A percentile compares a stretch with the other conserved stretches of the same genome.
phyloP scores from a whole-genome alignment of 352 stramenopile species.

The Pythium monospermum region DNA sequence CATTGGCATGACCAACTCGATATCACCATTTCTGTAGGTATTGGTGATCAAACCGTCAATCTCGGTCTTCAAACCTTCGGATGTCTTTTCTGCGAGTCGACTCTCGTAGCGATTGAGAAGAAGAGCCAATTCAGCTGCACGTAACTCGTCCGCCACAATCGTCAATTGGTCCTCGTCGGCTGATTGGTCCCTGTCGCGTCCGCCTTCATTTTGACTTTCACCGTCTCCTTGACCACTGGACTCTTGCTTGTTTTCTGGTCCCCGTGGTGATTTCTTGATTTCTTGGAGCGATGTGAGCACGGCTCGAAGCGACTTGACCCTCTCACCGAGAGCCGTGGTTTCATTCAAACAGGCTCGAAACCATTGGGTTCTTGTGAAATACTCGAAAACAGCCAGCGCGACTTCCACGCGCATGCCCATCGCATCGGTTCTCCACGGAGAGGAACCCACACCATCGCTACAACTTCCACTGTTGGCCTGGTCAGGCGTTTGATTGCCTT shows the following conservation, averaged over 20 bases:
- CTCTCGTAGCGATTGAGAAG: constrained; percentile 36
- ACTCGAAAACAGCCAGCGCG: constrained; percentile 23
- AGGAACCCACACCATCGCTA: too few species aligned
- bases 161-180: constrained; percentile 7
- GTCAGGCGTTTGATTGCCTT: background rate
- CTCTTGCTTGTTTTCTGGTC: background rate
- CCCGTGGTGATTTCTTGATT: background rate
- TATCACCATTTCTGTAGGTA: background rate
- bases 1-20: constrained; percentile 11
- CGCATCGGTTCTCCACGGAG: background rate
- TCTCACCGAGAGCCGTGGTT: constrained; percentile 25
- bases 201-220: too few species aligned
- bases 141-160: constrained; percentile 1
- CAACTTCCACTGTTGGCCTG: background rate
- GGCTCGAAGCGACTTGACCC: constrained; percentile 18
- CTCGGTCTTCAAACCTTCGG: constrained; percentile 10
- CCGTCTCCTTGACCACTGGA: background rate
- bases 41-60: background rate
- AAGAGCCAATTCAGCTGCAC: constrained; percentile 11
- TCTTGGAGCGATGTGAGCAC: background rate
- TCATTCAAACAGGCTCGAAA: constrained; percentile 19
- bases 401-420: constrained; percentile 11
- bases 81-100: constrained; percentile 26
- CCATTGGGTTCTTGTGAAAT: constrained; percentile 27
- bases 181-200: too few species aligned